phyloP scores from a whole-genome alignment of 1,284 basidiomycete genomes.

The Thecaphora thlaspeos region DNA sequence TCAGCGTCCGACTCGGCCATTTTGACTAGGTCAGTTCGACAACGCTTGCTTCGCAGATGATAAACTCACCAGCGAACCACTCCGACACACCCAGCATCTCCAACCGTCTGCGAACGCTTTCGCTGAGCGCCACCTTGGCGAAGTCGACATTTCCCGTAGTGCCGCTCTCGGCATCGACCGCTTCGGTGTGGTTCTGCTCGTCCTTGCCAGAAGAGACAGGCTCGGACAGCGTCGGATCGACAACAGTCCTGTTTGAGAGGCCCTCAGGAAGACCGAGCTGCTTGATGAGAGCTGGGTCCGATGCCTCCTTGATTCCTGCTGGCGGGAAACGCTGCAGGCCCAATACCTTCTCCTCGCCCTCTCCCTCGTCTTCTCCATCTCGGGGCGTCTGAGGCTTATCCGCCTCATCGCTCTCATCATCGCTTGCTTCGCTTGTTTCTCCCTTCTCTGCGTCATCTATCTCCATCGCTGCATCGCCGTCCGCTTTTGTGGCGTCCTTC shows the following conservation, averaged over 20 bases:
- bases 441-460: background rate
- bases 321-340: slow-evolving; percentile 21
- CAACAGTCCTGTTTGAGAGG: slow-evolving; percentile 33
- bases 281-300: slow-evolving; percentile 33
- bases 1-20: too few relatives aligned
- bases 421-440: background rate
- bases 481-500: background rate
- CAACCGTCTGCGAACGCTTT: slow-evolving; percentile 29
- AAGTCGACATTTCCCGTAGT: slow-evolving; percentile 12
- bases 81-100: slow-evolving; percentile 43
- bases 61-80: slow-evolving; percentile 47
- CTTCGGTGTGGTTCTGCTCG: slow-evolving; percentile 7
- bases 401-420: background rate
- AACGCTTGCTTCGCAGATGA: too few relatives aligned
- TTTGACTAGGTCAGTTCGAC: too few relatives aligned
- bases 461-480: background rate
- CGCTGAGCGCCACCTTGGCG: slow-evolving; percentile 23
- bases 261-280: slow-evolving; percentile 47
- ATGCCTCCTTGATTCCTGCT: slow-evolving; percentile 27
- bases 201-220: slow-evolving; percentile 12
- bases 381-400: background rate
- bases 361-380: background rate
- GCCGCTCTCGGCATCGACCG: background rate
- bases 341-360: slow-evolving; percentile 6
- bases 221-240: slow-evolving; percentile 31